Conservation (phyloP, 192 early-diverging fungal species). For the Linnemannia elongata region DNA sequence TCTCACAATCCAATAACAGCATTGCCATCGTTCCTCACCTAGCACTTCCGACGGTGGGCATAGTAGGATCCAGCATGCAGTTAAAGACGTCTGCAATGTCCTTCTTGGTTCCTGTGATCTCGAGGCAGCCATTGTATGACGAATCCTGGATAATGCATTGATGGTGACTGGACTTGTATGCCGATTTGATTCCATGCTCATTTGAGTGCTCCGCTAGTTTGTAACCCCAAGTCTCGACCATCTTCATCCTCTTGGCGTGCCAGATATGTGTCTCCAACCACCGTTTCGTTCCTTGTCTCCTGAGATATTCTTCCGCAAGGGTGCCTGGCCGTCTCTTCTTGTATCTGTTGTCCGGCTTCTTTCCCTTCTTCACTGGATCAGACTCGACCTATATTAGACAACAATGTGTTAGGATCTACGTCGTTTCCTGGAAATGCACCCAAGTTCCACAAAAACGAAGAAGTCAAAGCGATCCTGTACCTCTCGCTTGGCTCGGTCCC, state of each 20-base stretch:
- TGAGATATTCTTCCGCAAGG: slow-evolving; percentile 62
- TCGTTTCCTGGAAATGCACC: background rate
- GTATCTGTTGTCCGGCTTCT: slow-evolving; percentile 58
- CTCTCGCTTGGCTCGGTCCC: slow-evolving; percentile 84
- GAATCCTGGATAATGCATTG: slow-evolving; percentile 87
- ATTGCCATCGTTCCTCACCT: slow-evolving; percentile 20
- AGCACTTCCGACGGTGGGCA: slow-evolving; percentile 61
- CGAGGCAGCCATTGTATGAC: slow-evolving; percentile 82
- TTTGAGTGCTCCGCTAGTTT: slow-evolving; percentile 85
- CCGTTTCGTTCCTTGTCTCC: slow-evolving; percentile 69
- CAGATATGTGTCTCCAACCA: slow-evolving; percentile 99
- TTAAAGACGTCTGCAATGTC: slow-evolving; percentile 67
- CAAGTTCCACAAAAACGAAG: background rate
- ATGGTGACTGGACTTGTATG: slow-evolving; percentile 81
- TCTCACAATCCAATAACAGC: background rate
- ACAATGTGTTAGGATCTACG: background rate
- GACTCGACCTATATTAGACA: slow-evolving; percentile 30
- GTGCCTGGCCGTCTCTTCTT: slow-evolving; percentile 60
- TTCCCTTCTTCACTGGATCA: slow-evolving; percentile 58
- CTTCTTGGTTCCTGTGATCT: slow-evolving; percentile 71
- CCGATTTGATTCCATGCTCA: slow-evolving; percentile 84
- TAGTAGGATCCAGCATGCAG: slow-evolving; percentile 71
- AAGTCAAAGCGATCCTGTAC: slow-evolving; percentile 13
- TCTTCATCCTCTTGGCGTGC: slow-evolving; percentile 98
- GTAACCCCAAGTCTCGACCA: slow-evolving; percentile 88